Conservation (phyloP, 148 eudicot species). For the Silene uniflora region DNA sequence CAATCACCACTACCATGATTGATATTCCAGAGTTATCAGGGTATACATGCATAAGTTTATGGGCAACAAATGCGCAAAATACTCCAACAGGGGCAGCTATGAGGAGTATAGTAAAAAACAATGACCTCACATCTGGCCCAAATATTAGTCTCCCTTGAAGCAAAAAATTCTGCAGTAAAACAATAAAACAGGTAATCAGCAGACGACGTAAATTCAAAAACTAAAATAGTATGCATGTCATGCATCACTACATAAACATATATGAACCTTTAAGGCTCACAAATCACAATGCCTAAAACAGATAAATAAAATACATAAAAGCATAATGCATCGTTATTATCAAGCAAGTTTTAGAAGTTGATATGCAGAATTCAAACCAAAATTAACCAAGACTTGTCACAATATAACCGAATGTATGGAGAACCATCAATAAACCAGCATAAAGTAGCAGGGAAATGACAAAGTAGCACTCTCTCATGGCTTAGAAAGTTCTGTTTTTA, state of each 20-base stretch:
- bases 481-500: background rate
- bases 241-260: background rate
- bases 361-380: too few species aligned
- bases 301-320: background rate
- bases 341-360: background rate
- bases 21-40: conserved; percentile 61
- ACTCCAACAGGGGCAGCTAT: conserved; percentile 79
- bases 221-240: too few species aligned
- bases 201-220: background rate
- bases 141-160: conserved; percentile 80
- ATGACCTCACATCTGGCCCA: conserved; percentile 95
- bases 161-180: conserved; percentile 77
- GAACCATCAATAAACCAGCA: background rate
- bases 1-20: conserved; percentile 65
- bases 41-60: conserved; percentile 71
- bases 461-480: background rate
- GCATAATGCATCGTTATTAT: background rate
- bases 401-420: background rate
- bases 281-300: background rate
- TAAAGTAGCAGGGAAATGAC: too few species aligned
- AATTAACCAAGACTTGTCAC: background rate
- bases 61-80: conserved; percentile 82
- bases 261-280: background rate
- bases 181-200: conserved; percentile 11
- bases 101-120: conserved; percentile 80